Percentiles rank a stretch among this genome's conserved stretches.
phyloP scores from a whole-genome alignment of 768 basidiomycete species.

The Hygrocybe coccinea region DNA sequence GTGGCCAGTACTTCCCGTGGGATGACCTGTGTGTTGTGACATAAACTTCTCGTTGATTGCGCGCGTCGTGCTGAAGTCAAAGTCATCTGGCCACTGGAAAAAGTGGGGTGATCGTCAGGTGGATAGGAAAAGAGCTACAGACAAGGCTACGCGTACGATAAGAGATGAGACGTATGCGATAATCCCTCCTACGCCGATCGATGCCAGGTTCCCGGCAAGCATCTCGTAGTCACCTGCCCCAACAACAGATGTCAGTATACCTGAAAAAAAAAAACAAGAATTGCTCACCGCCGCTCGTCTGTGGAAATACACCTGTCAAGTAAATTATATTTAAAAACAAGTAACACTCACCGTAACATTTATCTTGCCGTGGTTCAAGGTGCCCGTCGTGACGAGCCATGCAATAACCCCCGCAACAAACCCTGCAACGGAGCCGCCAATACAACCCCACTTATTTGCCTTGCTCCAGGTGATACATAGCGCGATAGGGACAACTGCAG shows the following conservation, averaged over 20 bases:
- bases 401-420: slow-evolving; percentile 66
- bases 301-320: not conserved
- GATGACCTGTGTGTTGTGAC: slow-evolving; percentile 4
- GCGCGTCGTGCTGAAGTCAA: slow-evolving; percentile 75
- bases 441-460: slow-evolving; percentile 82
- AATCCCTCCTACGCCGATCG: slow-evolving; percentile 77
- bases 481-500: slow-evolving; percentile 83
- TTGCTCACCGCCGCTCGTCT: slow-evolving; percentile 28
- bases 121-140: not conserved
- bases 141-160: slow-evolving; percentile 41
- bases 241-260: not conserved
- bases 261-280: slow-evolving; percentile 38
- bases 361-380: slow-evolving; percentile 64
- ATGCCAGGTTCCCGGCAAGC: slow-evolving; percentile 86
- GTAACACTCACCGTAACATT: slow-evolving; percentile 53
- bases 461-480: slow-evolving; percentile 79
- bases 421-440: slow-evolving; percentile 66
- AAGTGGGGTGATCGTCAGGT: not conserved
- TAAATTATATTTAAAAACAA: not conserved
- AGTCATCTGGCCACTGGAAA: slow-evolving; percentile 70
- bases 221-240: slow-evolving; percentile 54
- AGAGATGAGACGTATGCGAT: slow-evolving; percentile 61
- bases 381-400: slow-evolving; percentile 80
- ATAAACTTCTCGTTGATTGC: slow-evolving; percentile 52
- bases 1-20: not conserved